These are phyloP conservation scores for Aschersonia sp. DNA, from an alignment of 2,329 filamentous ascomycete genomes.

Conservation along the genomic window DNA sequence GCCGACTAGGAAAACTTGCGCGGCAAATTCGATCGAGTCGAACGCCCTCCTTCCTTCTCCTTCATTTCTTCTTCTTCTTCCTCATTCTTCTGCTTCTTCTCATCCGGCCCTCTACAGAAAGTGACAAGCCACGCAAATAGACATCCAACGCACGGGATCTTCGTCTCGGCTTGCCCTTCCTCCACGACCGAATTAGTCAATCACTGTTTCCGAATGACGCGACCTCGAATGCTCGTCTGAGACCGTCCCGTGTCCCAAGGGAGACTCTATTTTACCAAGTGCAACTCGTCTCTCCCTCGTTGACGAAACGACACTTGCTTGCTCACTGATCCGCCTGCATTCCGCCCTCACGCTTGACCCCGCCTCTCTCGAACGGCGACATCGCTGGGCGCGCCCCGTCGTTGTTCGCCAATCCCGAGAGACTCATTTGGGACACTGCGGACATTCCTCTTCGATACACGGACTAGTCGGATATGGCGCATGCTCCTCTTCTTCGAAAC, in stretches of 20 bases:
- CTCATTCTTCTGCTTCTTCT: too few species aligned
- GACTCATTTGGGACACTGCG: neutral
- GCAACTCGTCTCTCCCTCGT: neutral
- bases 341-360: neutral
- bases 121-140: too few species aligned
- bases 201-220: conserved; percentile 6
- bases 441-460: conserved; percentile 16
- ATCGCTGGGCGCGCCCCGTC: neutral
- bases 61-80: too few species aligned
- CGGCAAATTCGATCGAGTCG: too few species aligned
- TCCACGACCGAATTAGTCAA: neutral
- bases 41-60: too few species aligned
- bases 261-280: conserved; percentile 1
- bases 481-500: conserved; percentile 44
- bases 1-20: too few species aligned
- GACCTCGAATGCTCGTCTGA: conserved; percentile 3
- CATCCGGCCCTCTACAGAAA: too few species aligned
- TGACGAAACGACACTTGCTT: conserved; percentile 2
- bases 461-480: conserved; percentile 38
- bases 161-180: conserved; percentile 1
- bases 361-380: neutral
- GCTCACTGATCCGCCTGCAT: conserved; percentile 1
- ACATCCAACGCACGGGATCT: too few species aligned
- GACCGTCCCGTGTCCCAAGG: conserved; percentile 5
- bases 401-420: neutral